These are phyloP conservation scores for Sindora glabra DNA, from an alignment of 306 rosid genomes.

Conservation along the genomic window DNA sequence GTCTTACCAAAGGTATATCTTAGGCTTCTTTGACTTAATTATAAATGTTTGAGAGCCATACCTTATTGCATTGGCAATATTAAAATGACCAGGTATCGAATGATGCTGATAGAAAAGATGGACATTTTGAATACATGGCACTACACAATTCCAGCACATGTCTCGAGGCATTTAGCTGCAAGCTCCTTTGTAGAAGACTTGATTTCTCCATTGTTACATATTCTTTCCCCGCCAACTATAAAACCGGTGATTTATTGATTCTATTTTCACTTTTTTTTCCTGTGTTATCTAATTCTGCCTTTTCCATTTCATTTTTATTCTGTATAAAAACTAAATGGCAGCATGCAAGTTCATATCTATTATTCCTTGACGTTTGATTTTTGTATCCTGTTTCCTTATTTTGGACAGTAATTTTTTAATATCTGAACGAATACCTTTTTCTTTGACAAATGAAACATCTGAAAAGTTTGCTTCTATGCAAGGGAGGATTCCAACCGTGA, in stretches of 20 bases:
- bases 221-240: conserved; percentile 73
- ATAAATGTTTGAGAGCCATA: background rate
- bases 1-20: conserved; percentile 63
- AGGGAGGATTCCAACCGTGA: background rate
- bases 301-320: background rate
- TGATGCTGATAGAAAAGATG: conserved; percentile 50
- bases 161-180: conserved; percentile 69
- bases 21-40: conserved; percentile 16
- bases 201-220: conserved; percentile 70
- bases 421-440: too few relatives aligned
- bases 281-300: background rate
- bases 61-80: conserved; percentile 7
- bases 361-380: background rate
- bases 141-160: conserved; percentile 52
- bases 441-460: background rate
- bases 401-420: background rate
- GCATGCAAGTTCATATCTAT: background rate
- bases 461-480: background rate
- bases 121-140: conserved; percentile 74
- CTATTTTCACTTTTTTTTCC: background rate
- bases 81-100: conserved; percentile 52
- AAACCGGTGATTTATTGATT: conserved; percentile 59
- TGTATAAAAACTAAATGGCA: too few relatives aligned
- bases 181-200: conserved; percentile 71
- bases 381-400: background rate